These are phyloP conservation scores for Penicillium griseofulvum DNA, from an alignment of 2,329 filamentous ascomycete genomes.

Conservation along the genomic window DNA sequence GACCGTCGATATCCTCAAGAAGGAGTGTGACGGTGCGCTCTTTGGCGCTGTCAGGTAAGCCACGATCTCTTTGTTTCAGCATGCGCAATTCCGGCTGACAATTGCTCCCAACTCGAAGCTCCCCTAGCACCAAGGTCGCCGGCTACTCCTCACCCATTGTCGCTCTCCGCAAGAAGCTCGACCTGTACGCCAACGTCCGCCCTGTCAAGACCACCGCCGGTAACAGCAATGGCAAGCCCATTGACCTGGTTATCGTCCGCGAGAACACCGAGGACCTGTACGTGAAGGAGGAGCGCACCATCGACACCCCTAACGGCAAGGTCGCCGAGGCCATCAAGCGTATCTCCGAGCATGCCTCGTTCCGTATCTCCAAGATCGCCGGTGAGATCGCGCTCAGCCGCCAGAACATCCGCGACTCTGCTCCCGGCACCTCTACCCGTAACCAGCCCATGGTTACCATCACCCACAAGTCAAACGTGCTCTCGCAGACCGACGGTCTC, in stretches of 20 bases:
- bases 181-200: constrained; percentile 95
- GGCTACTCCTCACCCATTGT: constrained; percentile 98
- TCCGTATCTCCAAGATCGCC: constrained; percentile 86
- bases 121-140: constrained; percentile 81
- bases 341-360: constrained; percentile 81
- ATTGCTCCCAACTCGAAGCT: constrained; percentile 49
- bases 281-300: constrained; percentile 93
- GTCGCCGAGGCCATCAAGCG: constrained; percentile 98
- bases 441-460: constrained; percentile 77
- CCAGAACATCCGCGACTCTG: constrained; percentile 69
- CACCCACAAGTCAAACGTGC: constrained; percentile 97
- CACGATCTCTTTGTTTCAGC: not conserved
- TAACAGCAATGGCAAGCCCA: constrained; percentile 53
- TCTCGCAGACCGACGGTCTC: constrained; percentile 92
- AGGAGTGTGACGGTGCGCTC: constrained; percentile 90
- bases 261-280: constrained; percentile 99
- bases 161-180: constrained; percentile 88
- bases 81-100: not conserved
- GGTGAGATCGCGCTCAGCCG: constrained; percentile 89
- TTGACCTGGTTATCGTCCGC: constrained; percentile 96
- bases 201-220: constrained; percentile 79
- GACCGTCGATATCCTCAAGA: constrained; percentile 84
- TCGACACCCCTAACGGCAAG: constrained; percentile 68
- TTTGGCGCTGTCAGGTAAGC: constrained; percentile 82
- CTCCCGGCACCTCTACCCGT: constrained; percentile 54